Evolutionary conservation across 163 green algal genomes (phyloP).

Genomic region (Scenedesmus sp.): DNA sequence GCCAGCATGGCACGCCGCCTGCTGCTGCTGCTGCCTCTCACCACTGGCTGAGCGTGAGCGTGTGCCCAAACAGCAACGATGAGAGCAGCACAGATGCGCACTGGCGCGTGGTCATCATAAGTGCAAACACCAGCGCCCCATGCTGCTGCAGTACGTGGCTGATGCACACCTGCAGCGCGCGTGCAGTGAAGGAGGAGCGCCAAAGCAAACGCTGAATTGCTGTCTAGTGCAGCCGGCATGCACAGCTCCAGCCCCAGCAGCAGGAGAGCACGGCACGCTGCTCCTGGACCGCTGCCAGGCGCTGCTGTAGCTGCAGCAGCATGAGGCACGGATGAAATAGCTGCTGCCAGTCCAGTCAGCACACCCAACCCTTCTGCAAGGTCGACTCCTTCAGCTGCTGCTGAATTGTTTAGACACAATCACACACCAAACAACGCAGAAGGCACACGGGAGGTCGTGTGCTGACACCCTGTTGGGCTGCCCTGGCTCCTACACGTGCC

Average conservation of each 20-base stretch:
- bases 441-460: too few species aligned
- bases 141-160: constrained; percentile 91
- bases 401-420: too few species aligned
- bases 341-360: too few species aligned
- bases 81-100: constrained; percentile 95
- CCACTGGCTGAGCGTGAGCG: constrained; percentile 83
- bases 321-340: background rate
- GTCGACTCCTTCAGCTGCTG: too few species aligned
- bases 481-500: too few species aligned
- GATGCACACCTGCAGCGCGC: constrained; percentile 89
- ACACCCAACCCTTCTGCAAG: too few species aligned
- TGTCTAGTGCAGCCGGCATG: background rate
- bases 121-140: constrained; percentile 92
- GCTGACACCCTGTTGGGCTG: too few species aligned
- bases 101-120: constrained; percentile 97
- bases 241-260: background rate
- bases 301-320: background rate
- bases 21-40: constrained; percentile 50
- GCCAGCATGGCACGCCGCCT: background rate
- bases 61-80: constrained; percentile 90
- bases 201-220: background rate
- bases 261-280: background rate
- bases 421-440: too few species aligned
- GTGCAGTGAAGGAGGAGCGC: background rate
- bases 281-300: background rate